Evolutionary conservation across 2,329 filamentous ascomycete genomes (phyloP).

Genomic region (Claviceps lovelessii): DNA sequence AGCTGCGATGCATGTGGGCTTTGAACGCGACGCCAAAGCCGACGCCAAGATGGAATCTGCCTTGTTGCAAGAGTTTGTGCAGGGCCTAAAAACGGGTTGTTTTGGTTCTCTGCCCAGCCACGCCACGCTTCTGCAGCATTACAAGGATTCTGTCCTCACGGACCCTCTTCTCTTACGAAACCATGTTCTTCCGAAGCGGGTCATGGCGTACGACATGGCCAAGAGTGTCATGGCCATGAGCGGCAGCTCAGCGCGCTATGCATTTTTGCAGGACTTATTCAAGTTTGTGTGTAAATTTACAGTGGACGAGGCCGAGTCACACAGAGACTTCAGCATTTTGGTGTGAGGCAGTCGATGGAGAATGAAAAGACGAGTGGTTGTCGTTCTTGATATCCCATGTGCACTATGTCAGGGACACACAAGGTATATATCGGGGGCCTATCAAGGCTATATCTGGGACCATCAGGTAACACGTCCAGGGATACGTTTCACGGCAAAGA

Average conservation of each 20-base stretch:
- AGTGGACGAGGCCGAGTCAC: slow-evolving; percentile 58
- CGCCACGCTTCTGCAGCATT: slow-evolving; percentile 56
- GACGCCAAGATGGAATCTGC: slow-evolving; percentile 31
- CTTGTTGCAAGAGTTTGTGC: slow-evolving; percentile 60
- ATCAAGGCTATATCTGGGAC: too few relatives aligned
- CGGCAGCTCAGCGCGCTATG: slow-evolving; percentile 51
- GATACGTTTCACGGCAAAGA: too few relatives aligned
- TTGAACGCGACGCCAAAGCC: slow-evolving; percentile 42
- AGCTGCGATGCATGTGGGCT: slow-evolving; percentile 75
- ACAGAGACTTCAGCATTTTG: slow-evolving; percentile 49
- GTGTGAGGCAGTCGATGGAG: slow-evolving; percentile 21
- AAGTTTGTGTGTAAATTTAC: slow-evolving; percentile 73
- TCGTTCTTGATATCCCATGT: too few relatives aligned
- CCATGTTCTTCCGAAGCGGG: slow-evolving; percentile 37
- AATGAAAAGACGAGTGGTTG: too few relatives aligned
- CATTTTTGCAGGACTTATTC: slow-evolving; percentile 71
- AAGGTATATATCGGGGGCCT: too few relatives aligned
- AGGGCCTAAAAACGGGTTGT: slow-evolving; percentile 57
- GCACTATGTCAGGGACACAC: too few relatives aligned
- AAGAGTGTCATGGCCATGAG: slow-evolving; percentile 67
- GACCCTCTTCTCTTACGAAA: slow-evolving; percentile 44
- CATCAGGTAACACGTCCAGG: too few relatives aligned
- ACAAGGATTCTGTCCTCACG: slow-evolving; percentile 63
- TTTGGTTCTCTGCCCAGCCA: slow-evolving; percentile 66
- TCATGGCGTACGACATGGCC: slow-evolving; percentile 61